Base-by-base conservation (phyloP, 345 rosid species). In the Lumnitzera littorea region DNA sequence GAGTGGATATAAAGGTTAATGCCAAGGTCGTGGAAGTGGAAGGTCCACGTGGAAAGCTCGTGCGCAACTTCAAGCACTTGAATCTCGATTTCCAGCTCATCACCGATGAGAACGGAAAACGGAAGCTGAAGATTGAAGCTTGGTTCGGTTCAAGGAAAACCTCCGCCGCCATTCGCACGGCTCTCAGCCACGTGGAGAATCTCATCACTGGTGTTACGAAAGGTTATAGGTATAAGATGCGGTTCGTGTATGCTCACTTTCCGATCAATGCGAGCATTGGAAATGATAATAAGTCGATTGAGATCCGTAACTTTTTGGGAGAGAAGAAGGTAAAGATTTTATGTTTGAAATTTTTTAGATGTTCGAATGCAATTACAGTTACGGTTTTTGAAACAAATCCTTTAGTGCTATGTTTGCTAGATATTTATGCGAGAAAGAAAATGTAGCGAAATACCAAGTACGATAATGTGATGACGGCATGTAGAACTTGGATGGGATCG, bases 201-300 rank as follows among this genome's bases (percentile, higher is more conserved):
- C 88, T 89, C 60, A 68, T 68, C 62, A 68, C 67, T 58, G 72
- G 72, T 51, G 72, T 68, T 57, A 68, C 72, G 53, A 68, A 74
- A 74, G 96, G 96, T 2, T 89, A 83, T 66, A 81, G 80, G 14
- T 89, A 89, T 82, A 89, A 77, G 80, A 89, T 89, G 96, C 71
- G 96, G 46, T 89, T 89, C 62, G 94, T 89, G 56, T 89, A 86
- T 53, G 92, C 94, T 57, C 96, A 89, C 67, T 89, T 89, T 12
- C 94, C 91, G 2, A 89, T 86, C 75, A 89, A 89, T 62, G 91
- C 96, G 13, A 84, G 91, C 29, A 89, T 89, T 71, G 60, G 70
- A 4, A 70, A 65, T 53, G 11, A 49, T 56, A 74, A 50, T 72
- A 77, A 62, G 46, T 63, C 91, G 55, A 89, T 89, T 20, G 92